Conservation (phyloP, 345 rosid genomes). For the Melastoma malabathricum region DNA sequence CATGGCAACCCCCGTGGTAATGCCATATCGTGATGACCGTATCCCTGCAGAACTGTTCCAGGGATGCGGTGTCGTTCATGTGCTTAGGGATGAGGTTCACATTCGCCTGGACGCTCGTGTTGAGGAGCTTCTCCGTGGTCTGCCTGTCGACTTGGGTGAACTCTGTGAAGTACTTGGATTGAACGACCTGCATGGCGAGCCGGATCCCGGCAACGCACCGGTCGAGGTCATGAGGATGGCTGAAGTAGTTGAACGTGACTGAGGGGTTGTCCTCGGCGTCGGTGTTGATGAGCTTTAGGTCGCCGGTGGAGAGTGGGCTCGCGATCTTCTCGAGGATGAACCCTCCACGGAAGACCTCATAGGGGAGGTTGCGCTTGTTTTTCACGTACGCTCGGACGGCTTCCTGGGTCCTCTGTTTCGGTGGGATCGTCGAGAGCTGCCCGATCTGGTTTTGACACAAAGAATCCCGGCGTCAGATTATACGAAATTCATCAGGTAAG, state of each 20-base stretch:
- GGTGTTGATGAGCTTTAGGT: conserved; percentile 48
- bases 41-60: conserved; percentile 92
- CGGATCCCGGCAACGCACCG: conserved; percentile 70
- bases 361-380: conserved; percentile 46
- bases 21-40: conserved; percentile 96
- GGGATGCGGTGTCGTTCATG: conserved; percentile 61
- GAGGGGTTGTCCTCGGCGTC: conserved; percentile 72
- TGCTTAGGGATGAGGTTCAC: conserved; percentile 70
- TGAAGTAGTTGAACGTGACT: conserved; percentile 86
- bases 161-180: conserved; percentile 50
- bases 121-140: conserved; percentile 49
- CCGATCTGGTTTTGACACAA: conserved; percentile 28
- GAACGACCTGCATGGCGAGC: conserved; percentile 42
- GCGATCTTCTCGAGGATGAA: conserved; percentile 86
- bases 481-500: not conserved
- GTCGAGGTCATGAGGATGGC: conserved; percentile 54
- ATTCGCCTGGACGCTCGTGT: conserved; percentile 56
- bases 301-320: conserved; percentile 54
- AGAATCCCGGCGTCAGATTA: no score
- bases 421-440: conserved; percentile 65
- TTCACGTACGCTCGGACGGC: conserved; percentile 39
- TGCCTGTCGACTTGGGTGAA: conserved; percentile 36
- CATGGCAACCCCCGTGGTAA: conserved; percentile 89
- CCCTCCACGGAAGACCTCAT: conserved; percentile 79
- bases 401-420: conserved; percentile 53